Percentiles rank a stretch among this genome's conserved stretches.
These are phyloP conservation scores for Aegilops speltoides DNA, from an alignment of 176 grass and related monocot genomes.

Conservation along the genomic window DNA sequence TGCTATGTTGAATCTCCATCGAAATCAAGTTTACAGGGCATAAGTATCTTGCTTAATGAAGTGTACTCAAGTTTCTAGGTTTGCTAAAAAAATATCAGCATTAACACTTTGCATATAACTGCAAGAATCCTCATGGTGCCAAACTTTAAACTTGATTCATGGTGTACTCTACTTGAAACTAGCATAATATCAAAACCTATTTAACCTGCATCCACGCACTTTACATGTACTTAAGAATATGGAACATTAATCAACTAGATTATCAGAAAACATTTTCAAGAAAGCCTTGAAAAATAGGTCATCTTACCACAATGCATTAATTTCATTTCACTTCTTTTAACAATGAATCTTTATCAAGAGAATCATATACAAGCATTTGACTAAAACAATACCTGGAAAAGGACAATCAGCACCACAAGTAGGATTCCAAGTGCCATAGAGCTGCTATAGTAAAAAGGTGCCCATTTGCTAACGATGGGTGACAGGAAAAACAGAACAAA, in stretches of 20 bases:
- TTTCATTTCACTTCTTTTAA: background rate
- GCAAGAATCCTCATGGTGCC: background rate
- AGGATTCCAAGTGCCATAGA: slow-evolving; percentile 90
- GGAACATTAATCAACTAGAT: background rate
- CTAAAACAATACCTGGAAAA: slow-evolving; percentile 78
- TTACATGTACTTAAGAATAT: background rate
- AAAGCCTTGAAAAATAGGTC: background rate
- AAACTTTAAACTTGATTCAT: background rate
- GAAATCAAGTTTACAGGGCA: background rate
- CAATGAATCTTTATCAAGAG: background rate
- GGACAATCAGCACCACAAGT: slow-evolving; percentile 80
- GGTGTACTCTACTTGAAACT: slow-evolving; percentile 4
- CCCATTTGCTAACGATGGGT: slow-evolving; percentile 85
- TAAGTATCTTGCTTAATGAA: background rate
- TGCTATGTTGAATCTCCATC: background rate
- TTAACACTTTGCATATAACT: background rate
- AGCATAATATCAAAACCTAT: background rate
- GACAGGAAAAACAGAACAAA: slow-evolving; percentile 70
- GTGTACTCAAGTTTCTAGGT: background rate
- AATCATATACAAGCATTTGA: slow-evolving; percentile 3
- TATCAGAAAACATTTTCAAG: background rate
- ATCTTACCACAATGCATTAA: background rate
- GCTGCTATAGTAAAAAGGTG: slow-evolving; percentile 92
- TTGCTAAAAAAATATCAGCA: background rate
- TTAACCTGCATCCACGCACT: background rate